Base-by-base conservation (phyloP, 768 basidiomycete genomes). In the Rubroboletus satanas region DNA sequence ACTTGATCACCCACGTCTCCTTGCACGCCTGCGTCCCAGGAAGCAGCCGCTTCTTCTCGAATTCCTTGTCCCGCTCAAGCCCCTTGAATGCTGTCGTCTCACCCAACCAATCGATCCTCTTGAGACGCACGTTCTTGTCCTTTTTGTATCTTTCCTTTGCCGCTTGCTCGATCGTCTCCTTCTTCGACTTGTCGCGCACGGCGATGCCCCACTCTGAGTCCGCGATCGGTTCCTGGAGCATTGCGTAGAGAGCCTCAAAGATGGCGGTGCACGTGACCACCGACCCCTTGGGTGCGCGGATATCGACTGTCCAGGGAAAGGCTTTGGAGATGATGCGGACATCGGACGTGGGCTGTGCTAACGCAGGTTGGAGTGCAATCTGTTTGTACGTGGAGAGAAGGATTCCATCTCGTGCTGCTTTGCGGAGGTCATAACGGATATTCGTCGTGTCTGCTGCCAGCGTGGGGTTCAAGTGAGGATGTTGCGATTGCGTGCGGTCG, bases 171-270 rank as follows among this genome's bases (percentile, higher is more conserved):
- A 85, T 74, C 18, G 59, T 58, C 58, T 78, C 78, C 50, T 67
- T 72, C 55, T 63, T 65, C 53, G 75, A 74, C 66, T 75, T 75
- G 43, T 82, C 77, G 28, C 52, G 63, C 6, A 77, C 63, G 17
- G 81, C 71, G 44, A 83, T 69, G 0, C 82, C 84, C 85, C 87
- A 88, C 61, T 88, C 87, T 4, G 84, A 84, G 55, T 88, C 84
- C 1, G 58, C 76, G 18, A 89, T 73, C 7, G 75, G 77, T 45
- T 79, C 71, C 47, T 86, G 81, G 28, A 89, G 70, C 45, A 66
- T 61, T 6, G 69, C 59, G 53, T 81, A 71, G 18, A 88, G 37
- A 4, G 75, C 80, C 31, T 81, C 78, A 74, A 85, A 85, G 5
- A 88, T 70, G 18, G 74, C 73, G 45, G 76, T 73, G 55, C 81